phyloP scores from a whole-genome alignment of 768 basidiomycete species.

The Hericium rajendrae region DNA sequence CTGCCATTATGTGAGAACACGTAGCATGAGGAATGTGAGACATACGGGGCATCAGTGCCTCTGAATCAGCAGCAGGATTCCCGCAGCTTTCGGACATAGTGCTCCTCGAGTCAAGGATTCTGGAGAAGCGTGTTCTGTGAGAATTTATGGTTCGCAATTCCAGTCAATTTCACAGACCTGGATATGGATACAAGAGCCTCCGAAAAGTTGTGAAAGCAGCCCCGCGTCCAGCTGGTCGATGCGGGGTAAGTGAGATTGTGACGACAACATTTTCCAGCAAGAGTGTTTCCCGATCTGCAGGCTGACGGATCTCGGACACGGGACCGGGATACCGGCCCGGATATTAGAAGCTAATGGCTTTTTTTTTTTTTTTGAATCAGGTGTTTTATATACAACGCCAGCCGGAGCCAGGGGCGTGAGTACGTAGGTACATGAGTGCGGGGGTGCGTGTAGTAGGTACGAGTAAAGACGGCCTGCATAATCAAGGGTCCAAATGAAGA shows the following conservation, averaged over 20 bases:
- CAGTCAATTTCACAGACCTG: background rate
- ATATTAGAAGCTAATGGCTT: background rate
- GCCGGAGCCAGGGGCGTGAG: no score
- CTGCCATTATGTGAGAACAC: slow-evolving; percentile 36
- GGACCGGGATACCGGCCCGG: background rate
- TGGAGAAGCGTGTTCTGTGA: no score
- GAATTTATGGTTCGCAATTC: no score
- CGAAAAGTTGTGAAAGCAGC: no score
- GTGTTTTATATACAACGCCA: no score
- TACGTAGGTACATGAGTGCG: no score
- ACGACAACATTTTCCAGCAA: background rate
- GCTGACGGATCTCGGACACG: background rate
- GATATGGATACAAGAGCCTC: background rate
- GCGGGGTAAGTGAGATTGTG: no score
- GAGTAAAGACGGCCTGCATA: no score
- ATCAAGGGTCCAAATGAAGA: no score
- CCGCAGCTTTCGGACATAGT: slow-evolving; percentile 32
- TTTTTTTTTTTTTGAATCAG: no score
- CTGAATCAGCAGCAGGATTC: slow-evolving; percentile 48
- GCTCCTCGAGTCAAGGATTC: background rate
- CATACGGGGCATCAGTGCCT: slow-evolving; percentile 20
- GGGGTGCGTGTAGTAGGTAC: no score
- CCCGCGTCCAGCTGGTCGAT: no score
- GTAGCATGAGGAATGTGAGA: slow-evolving; percentile 39
- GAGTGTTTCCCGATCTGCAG: background rate